Conservation (phyloP, 1,284 basidiomycete species). For the Heterobasidion parviporum region DNA sequence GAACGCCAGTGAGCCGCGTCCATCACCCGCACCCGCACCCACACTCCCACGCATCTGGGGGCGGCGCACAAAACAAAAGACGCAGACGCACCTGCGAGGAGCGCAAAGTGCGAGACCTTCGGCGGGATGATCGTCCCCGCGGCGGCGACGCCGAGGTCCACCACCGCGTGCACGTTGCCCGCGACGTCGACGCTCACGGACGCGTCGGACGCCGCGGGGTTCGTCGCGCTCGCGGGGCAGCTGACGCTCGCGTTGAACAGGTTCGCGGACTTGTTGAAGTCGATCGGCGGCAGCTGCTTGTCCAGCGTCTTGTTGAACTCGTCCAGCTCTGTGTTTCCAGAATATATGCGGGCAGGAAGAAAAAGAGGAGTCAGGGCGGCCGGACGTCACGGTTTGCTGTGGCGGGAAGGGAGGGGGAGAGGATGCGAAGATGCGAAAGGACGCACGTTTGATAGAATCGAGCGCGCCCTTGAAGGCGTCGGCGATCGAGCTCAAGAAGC, state of each 20-base stretch:
- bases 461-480: neutral
- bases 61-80: neutral
- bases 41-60: no score
- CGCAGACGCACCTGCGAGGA: slow-evolving; percentile 19
- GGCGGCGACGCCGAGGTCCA: slow-evolving; percentile 32
- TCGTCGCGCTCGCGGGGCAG: slow-evolving; percentile 26
- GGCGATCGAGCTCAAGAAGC: neutral
- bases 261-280: slow-evolving; percentile 27
- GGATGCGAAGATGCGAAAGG: neutral
- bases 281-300: slow-evolving; percentile 21
- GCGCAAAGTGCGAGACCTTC: slow-evolving; percentile 22
- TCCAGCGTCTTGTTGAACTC: slow-evolving; percentile 21
- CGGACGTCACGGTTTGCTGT: neutral
- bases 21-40: neutral
- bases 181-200: slow-evolving; percentile 30
- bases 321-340: neutral
- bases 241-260: slow-evolving; percentile 30
- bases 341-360: neutral
- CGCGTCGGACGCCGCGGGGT: slow-evolving; percentile 18
- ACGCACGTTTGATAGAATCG: neutral
- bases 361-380: neutral
- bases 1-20: no score
- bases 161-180: slow-evolving; percentile 26
- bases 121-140: slow-evolving; percentile 36
- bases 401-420: no score